phyloP scores from a whole-genome alignment of 495 filamentous ascomycete species.

The Lophium mytilinum region DNA sequence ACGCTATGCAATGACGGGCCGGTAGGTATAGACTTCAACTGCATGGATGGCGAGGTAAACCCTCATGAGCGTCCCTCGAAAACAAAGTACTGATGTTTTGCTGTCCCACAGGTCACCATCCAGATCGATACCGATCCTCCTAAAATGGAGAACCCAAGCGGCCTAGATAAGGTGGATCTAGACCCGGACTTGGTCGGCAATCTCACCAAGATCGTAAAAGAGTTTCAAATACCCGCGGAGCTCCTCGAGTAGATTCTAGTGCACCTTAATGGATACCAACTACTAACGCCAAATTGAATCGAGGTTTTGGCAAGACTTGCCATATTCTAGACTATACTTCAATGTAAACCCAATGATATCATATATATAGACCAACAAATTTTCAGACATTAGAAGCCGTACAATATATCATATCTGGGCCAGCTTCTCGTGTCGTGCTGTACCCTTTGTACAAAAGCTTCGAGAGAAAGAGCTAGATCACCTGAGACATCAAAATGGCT shows the following conservation, averaged over 20 bases:
- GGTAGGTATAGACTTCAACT: constrained; percentile 66
- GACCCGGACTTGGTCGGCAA: constrained; percentile 23
- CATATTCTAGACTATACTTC: too few relatives aligned
- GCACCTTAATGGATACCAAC: too few relatives aligned
- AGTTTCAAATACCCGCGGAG: constrained; percentile 25
- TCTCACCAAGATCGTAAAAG: constrained; percentile 24
- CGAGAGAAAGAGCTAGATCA: too few relatives aligned
- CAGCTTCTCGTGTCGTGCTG: too few relatives aligned
- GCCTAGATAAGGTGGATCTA: constrained; percentile 8
- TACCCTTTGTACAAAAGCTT: too few relatives aligned
- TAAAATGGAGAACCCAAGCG: constrained; percentile 38
- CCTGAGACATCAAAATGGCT: too few relatives aligned
- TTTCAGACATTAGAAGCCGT: too few relatives aligned
- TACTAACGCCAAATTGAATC: too few relatives aligned
- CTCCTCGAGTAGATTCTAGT: constrained; percentile 17
- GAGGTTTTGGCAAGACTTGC: too few relatives aligned
- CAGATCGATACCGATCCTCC: constrained; percentile 56
- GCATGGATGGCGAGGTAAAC: constrained; percentile 56
- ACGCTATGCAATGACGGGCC: constrained; percentile 89
- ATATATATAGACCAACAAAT: too few relatives aligned
- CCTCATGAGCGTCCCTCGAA: constrained; percentile 18
- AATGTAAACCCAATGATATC: too few relatives aligned
- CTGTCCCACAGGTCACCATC: constrained; percentile 48
- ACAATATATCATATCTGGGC: too few relatives aligned
- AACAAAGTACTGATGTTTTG: constrained; percentile 5